Conservation (phyloP, 371 early-diverging fungal genomes). For the Syncephalastrum racemosum region DNA sequence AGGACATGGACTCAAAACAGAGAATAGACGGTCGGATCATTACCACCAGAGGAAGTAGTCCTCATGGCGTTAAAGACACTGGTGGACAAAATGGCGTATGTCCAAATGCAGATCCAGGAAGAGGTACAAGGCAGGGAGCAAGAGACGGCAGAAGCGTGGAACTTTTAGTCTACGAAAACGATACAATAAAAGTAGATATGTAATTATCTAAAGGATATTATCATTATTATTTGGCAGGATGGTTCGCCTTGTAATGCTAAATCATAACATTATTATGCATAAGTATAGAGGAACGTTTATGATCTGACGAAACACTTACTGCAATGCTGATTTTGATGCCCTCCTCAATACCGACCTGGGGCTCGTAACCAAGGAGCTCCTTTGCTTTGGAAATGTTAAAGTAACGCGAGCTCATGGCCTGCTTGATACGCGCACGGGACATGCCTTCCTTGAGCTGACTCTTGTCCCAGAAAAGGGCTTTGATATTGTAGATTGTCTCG, state of each 20-base stretch:
- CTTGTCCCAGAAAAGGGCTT: conserved; percentile 47
- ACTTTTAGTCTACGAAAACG: conserved; percentile 14
- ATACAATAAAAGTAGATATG: conserved; percentile 4
- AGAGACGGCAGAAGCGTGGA: conserved; percentile 27
- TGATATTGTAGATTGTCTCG: conserved; percentile 46
- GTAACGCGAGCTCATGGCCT: conserved; percentile 76
- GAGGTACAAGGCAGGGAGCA: conserved; percentile 53
- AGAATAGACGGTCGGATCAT: conserved; percentile 75
- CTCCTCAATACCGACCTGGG: conserved; percentile 71
- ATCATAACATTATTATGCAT: background rate
- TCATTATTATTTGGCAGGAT: conserved; percentile 5
- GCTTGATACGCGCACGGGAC: conserved; percentile 65
- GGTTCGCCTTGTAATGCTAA: conserved; percentile 10
- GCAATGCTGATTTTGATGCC: conserved; percentile 55
- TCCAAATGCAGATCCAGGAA: conserved; percentile 76
- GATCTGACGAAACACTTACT: conserved; percentile 22
- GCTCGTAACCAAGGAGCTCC: conserved; percentile 75
- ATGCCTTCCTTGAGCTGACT: conserved; percentile 56
- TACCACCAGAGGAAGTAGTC: conserved; percentile 88
- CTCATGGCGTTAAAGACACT: conserved; percentile 78
- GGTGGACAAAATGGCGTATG: conserved; percentile 78
- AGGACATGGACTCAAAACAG: background rate
- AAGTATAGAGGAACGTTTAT: background rate
- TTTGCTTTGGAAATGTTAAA: conserved; percentile 82
- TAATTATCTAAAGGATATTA: background rate